These are phyloP conservation scores for Heliamphora exappendiculata DNA, from an alignment of 148 eudicot species.

Conservation along the genomic window DNA sequence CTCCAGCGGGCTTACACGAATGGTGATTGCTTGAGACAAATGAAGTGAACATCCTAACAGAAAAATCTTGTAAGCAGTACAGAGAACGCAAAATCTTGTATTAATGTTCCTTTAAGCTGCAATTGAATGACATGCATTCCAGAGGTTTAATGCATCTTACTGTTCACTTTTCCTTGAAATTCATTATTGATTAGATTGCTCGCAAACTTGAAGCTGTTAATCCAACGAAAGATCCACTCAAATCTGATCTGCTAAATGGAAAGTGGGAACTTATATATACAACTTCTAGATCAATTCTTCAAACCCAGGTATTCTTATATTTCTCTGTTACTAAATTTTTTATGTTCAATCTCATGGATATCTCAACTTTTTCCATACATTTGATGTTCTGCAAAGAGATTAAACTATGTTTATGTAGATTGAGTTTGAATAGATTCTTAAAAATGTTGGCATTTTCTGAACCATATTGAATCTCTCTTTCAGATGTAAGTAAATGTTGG, in stretches of 20 bases:
- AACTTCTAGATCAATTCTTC: conserved; percentile 34
- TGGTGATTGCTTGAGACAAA: no score
- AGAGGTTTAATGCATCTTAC: no score
- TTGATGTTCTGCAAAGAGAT: background rate
- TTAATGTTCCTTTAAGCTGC: no score
- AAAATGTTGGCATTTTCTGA: background rate
- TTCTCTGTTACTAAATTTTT: background rate
- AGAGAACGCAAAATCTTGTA: no score
- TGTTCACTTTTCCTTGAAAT: no score
- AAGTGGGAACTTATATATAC: conserved; percentile 44
- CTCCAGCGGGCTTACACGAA: no score
- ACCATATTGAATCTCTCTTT: background rate
- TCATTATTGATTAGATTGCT: conserved; percentile 17
- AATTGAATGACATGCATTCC: no score
- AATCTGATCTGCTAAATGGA: conserved; percentile 29
- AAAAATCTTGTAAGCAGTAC: no score
- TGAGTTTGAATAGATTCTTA: background rate
- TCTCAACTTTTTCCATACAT: background rate
- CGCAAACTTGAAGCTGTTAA: conserved; percentile 32
- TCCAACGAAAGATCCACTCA: conserved; percentile 33
- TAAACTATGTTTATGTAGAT: background rate
- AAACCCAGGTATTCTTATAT: conserved; percentile 21
- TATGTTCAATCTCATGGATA: background rate
- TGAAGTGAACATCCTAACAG: no score
- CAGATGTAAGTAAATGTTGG: background rate